Base-by-base conservation (phyloP, 352 stramenopile species). In the Pythium oligandrum region DNA sequence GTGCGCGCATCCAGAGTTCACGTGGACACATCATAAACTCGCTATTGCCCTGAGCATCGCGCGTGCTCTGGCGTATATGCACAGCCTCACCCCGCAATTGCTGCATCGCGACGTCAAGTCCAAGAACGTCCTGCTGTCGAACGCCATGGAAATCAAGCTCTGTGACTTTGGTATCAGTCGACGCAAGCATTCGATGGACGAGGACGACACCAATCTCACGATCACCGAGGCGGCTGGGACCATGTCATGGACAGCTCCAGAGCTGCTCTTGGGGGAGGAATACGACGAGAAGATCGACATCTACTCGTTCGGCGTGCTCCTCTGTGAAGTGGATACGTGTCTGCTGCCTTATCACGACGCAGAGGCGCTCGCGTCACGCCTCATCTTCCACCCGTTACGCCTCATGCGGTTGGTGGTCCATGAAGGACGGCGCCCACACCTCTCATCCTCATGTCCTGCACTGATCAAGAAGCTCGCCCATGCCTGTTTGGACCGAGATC, bases 51-150 rank as follows among this genome's bases (percentile, higher is more conserved):
- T 76, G 52, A 64, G 68, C 9, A 57, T 90, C 12, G 82, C 77
- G 1, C 71, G 66, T 31, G 87, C 86, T 9, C 68, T 97, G 43
- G 57, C 66, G 26, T 96, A 94, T 63, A 70, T 97, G 44, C 86
- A 96, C 60, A 68, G 52, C 7, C 59, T 86, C 31, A 75, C 62
- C 1, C 85, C 84, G n/a, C 85, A 87, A 51, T 69, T 95, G 48
- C 66, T 96, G 30, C 86, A 96, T 59, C 83, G 81, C 31, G 86
- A 96, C 57, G 63, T 96, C 36, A 96, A 96, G 56, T 90, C 83
- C n/a, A 82, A 81, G 33, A 97, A 95, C 59, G 73, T 97, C n/a
- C 46, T 95, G 32, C 51, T 95, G 8, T 74, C 68, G 4, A 57
- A 65, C 34, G 58, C 59, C n/a, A 59, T 82, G 51, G 64, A 81